Evolutionary conservation across 2,329 filamentous ascomycete genomes (phyloP), one percentile per base, ranked within the genome.

Genomic region (Hypoxylon sp.): DNA sequence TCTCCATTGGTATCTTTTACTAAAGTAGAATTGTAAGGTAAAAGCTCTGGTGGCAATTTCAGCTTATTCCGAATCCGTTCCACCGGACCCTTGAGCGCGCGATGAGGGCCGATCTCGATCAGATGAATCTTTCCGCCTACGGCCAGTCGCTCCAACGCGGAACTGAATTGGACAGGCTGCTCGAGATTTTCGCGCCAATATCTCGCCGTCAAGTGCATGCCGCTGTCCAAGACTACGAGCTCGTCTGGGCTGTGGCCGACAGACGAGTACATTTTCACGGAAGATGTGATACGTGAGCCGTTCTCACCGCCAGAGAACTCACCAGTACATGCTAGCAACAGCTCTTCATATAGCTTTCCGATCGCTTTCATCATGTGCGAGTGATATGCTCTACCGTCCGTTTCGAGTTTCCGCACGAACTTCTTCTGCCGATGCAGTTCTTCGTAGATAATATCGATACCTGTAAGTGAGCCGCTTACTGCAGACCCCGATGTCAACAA

Each of bases 111-210:
- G 11, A 54, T 54, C 16, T 54, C 51, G 3, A 54, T 12, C 5
- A 54, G 3, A 16, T 54, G 38, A 14, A 32, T 32, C 6, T 54
- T 24, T 12, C 24, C 22, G 14, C 24, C 18, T 14, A 2, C 6
- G 2, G 40, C 11, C 6, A 52, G 11, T n/a, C n/a, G 14, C 38
- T 5, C 4, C 14, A 54, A 28, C 1, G 51, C 51, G 1, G 38
- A 22, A 3, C 11, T 18, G 18, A 54, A 54, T 14, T 54, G 51
- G 7, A 54, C 51, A 5, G 51, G 51, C 3, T 33, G 22, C 9
- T 54, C 51, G 9, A 54, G 51, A 11, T 54, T 54, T 3, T 54
- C 38, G 18, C 51, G 56, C 62, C 64, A 72, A 22, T 73, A 72
- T 14, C 14, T 36, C 0, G 53, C 8, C 44, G 45, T 49, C 38